phyloP scores from a whole-genome alignment of 2,329 filamentous ascomycete species.

The Chalaropsis ovoidea region DNA sequence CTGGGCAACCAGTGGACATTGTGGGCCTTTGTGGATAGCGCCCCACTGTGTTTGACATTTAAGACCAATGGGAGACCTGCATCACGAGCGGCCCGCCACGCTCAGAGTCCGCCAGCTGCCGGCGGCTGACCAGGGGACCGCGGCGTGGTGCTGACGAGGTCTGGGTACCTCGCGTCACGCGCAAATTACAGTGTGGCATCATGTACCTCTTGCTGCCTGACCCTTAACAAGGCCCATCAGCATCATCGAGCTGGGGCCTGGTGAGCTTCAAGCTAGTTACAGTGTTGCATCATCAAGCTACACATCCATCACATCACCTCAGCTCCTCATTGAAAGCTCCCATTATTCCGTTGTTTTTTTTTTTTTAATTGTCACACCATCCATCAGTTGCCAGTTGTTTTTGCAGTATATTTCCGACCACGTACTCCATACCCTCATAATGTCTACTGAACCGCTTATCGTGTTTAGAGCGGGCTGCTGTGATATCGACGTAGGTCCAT shows the following conservation, averaged over 20 bases:
- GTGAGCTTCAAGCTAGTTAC: constrained; percentile 17
- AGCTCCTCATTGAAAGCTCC: background rate
- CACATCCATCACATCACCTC: background rate
- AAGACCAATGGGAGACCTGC: constrained; percentile 16
- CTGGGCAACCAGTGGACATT: constrained; percentile 22
- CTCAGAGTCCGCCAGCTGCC: background rate
- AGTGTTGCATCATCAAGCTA: constrained; percentile 15
- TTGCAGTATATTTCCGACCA: background rate
- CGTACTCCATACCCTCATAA: constrained; percentile 35
- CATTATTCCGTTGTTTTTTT: background rate
- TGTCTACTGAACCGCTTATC: constrained; percentile 79
- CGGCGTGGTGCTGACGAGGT: constrained; percentile 5
- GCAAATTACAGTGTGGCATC: constrained; percentile 1
- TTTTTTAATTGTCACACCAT: background rate
- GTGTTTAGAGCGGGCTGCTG: constrained; percentile 95
- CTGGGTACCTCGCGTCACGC: constrained; percentile 4
- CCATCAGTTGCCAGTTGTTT: too few relatives aligned
- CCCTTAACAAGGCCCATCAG: constrained; percentile 8
- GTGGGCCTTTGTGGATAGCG: constrained; percentile 20
- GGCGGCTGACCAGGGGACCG: background rate
- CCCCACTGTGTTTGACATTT: constrained; percentile 19
- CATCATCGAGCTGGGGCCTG: background rate
- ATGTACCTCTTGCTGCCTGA: constrained; percentile 22
- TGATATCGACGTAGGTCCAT: constrained; percentile 60
- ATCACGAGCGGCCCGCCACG: background rate